Conservation (phyloP, 1,139 yeast species). For the Protomyces pachydermus region DNA sequence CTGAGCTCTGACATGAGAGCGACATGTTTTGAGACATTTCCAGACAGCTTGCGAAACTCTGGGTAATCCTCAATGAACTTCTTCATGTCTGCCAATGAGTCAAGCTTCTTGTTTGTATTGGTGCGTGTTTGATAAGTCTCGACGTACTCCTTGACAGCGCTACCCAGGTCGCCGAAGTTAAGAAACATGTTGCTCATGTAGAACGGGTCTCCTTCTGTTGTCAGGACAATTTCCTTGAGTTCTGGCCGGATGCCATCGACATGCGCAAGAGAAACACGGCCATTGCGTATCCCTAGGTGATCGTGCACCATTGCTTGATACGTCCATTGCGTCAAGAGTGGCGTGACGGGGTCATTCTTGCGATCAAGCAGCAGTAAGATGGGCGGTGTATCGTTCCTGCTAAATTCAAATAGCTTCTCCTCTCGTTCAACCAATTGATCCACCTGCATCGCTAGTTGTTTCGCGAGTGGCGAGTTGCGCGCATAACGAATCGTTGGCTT, state of each 20-base stretch:
- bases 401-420: slow-evolving; percentile 60
- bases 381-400: slow-evolving; percentile 62
- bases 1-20: slow-evolving; percentile 82
- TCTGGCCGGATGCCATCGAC: slow-evolving; percentile 39
- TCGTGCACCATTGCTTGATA: slow-evolving; percentile 98
- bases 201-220: slow-evolving; percentile 67
- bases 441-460: slow-evolving; percentile 51
- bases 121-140: slow-evolving; percentile 77
- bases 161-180: slow-evolving; percentile 93
- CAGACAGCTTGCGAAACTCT: slow-evolving; percentile 78
- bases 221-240: slow-evolving; percentile 56
- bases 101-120: slow-evolving; percentile 59
- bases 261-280: slow-evolving; percentile 64
- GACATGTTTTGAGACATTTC: slow-evolving; percentile 91
- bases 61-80: slow-evolving; percentile 88
- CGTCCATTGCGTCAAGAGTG: slow-evolving; percentile 91
- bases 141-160: slow-evolving; percentile 77
- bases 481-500: slow-evolving; percentile 79
- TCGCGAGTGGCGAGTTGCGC: slow-evolving; percentile 55
- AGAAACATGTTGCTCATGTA: slow-evolving; percentile 74
- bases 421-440: slow-evolving; percentile 40
- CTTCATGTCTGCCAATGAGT: slow-evolving; percentile 81
- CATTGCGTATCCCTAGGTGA: slow-evolving; percentile 71
- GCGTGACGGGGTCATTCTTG: slow-evolving; percentile 85
- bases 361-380: slow-evolving; percentile 74